phyloP scores from a whole-genome alignment of 2,329 filamentous ascomycete species.

The Aspergillus pseudoterreus region DNA sequence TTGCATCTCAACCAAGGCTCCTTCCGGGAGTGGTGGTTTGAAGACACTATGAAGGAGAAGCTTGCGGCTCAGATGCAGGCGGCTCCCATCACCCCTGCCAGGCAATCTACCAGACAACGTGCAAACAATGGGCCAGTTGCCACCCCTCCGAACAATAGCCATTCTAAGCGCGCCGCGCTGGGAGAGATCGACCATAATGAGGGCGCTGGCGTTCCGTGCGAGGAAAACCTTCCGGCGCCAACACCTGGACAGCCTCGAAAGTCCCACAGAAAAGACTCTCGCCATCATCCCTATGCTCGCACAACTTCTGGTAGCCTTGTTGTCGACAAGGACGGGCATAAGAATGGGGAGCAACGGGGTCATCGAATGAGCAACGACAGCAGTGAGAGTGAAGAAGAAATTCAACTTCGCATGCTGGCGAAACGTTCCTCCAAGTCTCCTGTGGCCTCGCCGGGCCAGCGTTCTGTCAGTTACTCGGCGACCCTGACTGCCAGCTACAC shows the following conservation, averaged over 20 bases:
- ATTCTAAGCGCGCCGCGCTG: conserved; percentile 76
- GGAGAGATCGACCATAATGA: conserved; percentile 88
- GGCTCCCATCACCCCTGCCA: conserved; percentile 52
- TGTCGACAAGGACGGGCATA: conserved; percentile 29
- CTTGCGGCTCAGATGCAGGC: conserved; percentile 67
- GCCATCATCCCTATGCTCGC: conserved; percentile 69
- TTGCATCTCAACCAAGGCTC: conserved; percentile 93
- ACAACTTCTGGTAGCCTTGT: conserved; percentile 47
- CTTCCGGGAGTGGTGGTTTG: conserved; percentile 97
- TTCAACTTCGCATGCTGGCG: conserved; percentile 69
- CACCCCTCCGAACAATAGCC: conserved; percentile 77
- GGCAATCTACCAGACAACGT: conserved; percentile 56
- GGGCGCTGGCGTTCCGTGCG: conserved; percentile 44
- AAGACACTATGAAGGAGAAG: conserved; percentile 75
- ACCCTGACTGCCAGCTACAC: conserved; percentile 67
- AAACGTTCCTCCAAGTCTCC: conserved; percentile 63
- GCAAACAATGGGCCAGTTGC: conserved; percentile 68
- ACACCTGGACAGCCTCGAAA: conserved; percentile 96
- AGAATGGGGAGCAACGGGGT: conserved; percentile 33
- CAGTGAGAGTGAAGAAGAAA: conserved; percentile 76
- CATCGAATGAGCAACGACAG: conserved; percentile 58
- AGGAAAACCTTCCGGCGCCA: conserved; percentile 89
- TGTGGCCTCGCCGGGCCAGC: conserved; percentile 59
- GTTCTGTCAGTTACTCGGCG: conserved; percentile 72
- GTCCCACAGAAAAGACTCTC: conserved; percentile 69